Conservation (phyloP, 1,284 basidiomycete genomes). For the Boletus sp. region DNA sequence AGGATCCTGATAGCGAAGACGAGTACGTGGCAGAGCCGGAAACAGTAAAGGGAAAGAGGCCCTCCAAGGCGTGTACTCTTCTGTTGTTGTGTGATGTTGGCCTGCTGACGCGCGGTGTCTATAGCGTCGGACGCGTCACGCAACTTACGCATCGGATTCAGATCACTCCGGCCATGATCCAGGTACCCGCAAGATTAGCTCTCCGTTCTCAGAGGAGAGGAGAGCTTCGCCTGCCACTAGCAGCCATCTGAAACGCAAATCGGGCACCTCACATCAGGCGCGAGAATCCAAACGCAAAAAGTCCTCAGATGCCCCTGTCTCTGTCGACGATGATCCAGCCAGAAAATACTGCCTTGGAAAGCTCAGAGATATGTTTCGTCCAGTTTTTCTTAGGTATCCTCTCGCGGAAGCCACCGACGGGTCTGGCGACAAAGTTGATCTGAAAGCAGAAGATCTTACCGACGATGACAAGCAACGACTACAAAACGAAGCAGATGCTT, state of each 20-base stretch:
- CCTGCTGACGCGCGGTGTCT: constrained; percentile 15
- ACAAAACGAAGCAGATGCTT: constrained; percentile 52
- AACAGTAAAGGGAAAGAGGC: constrained; percentile 29
- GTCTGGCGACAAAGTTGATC: constrained; percentile 31
- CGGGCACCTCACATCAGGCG: constrained; percentile 30
- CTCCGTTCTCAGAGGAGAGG: constrained; percentile 21
- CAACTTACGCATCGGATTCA: constrained; percentile 43
- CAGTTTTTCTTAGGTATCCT: constrained; percentile 67
- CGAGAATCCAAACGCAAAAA: constrained; percentile 46
- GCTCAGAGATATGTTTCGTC: constrained; percentile 61
- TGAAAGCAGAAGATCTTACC: constrained; percentile 41
- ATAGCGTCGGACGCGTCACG: constrained; percentile 39
- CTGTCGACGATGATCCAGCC: constrained; percentile 58
- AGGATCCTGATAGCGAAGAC: constrained; percentile 56
- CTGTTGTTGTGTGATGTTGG: constrained; percentile 8
- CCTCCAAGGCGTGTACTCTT: constrained; percentile 43
- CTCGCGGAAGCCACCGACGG: constrained; percentile 32
- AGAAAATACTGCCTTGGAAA: constrained; percentile 75
- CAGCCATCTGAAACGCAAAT: constrained; percentile 41
- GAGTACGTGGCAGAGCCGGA: constrained; percentile 57
- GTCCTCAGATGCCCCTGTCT: constrained; percentile 33
- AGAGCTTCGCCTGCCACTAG: constrained; percentile 21
- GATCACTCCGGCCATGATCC: constrained; percentile 36
- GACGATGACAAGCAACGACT: constrained; percentile 57
- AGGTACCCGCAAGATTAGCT: constrained; percentile 24